phyloP scores from a whole-genome alignment of 176 grass and related monocot species.

The Triticum urartu region DNA sequence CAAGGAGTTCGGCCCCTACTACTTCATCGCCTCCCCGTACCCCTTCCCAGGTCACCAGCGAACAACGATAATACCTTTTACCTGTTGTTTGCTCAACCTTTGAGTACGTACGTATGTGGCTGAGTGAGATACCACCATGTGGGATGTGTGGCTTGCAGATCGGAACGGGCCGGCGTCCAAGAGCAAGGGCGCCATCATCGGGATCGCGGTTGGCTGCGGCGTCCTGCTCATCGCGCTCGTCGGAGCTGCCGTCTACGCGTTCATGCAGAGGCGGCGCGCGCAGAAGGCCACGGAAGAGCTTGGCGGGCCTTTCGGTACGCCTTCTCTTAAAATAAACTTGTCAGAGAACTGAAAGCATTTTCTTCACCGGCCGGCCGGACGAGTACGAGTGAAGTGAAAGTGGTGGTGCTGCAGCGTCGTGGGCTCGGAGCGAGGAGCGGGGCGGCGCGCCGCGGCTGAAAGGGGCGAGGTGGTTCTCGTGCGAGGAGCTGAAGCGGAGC shows the following conservation, averaged over 20 bases:
- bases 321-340: background rate
- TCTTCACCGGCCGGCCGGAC: background rate
- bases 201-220: constrained; percentile 72
- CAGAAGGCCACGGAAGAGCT: constrained; percentile 75
- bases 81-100: background rate
- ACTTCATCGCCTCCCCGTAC: constrained; percentile 67
- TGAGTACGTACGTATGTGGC: background rate
- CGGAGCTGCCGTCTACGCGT: constrained; percentile 54
- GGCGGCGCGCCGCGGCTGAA: constrained; percentile 73
- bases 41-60: constrained; percentile 61
- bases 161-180: constrained; percentile 29
- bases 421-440: constrained; percentile 60
- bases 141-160: constrained; percentile 8
- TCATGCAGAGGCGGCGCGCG: constrained; percentile 57
- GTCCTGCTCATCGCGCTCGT: constrained; percentile 67
- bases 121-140: background rate
- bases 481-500: constrained; percentile 70
- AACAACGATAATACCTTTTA: background rate
- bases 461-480: constrained; percentile 92
- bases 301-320: constrained; percentile 76
- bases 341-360: background rate
- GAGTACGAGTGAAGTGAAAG: background rate
- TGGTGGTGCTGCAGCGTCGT: constrained; percentile 51
- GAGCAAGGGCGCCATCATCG: constrained; percentile 62
- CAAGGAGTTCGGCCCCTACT: constrained; percentile 72